A percentile compares a stretch with the other conserved stretches of the same genome.
Conservation (phyloP, 2,329 filamentous ascomycete genomes). For the Chaetoscypha palmicola region DNA sequence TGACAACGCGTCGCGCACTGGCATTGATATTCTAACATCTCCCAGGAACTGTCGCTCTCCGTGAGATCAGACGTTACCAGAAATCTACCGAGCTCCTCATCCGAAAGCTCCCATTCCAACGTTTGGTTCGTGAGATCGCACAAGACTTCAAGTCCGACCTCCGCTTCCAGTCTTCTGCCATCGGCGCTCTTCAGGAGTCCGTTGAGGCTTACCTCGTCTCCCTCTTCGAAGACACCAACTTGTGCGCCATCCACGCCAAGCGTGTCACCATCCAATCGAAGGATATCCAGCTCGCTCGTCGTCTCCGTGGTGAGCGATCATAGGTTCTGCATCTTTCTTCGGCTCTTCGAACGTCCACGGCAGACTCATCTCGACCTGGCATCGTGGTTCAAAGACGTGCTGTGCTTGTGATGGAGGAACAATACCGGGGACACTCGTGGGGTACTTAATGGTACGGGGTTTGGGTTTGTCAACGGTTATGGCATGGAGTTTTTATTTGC, state of each 20-base stretch:
- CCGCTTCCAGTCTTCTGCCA: constrained; percentile 97
- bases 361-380: neutral
- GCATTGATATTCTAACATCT: constrained; percentile 1
- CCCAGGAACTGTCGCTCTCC: constrained; percentile 79
- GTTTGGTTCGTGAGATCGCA: constrained; percentile 93
- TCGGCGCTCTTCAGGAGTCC: constrained; percentile 95
- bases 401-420: constrained; percentile 6
- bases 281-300: constrained; percentile 43
- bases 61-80: constrained; percentile 98
- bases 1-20: constrained; percentile 15
- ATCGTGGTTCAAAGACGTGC: no score
- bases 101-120: constrained; percentile 96
- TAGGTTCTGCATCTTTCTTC: constrained; percentile 38
- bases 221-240: constrained; percentile 96
- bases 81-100: constrained; percentile 95
- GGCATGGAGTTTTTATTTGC: constrained; percentile 25
- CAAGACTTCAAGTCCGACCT: constrained; percentile 94
- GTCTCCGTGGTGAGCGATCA: constrained; percentile 90
- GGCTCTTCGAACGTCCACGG: neutral
- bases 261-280: constrained; percentile 77
- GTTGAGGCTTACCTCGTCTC: constrained; percentile 98
- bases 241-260: constrained; percentile 98
- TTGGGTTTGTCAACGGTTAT: constrained; percentile 20
- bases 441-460: constrained; percentile 25
- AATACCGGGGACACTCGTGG: constrained; percentile 14